Conservation (phyloP, 1,139 yeast genomes). For the Blastobotrys persicus region DNA sequence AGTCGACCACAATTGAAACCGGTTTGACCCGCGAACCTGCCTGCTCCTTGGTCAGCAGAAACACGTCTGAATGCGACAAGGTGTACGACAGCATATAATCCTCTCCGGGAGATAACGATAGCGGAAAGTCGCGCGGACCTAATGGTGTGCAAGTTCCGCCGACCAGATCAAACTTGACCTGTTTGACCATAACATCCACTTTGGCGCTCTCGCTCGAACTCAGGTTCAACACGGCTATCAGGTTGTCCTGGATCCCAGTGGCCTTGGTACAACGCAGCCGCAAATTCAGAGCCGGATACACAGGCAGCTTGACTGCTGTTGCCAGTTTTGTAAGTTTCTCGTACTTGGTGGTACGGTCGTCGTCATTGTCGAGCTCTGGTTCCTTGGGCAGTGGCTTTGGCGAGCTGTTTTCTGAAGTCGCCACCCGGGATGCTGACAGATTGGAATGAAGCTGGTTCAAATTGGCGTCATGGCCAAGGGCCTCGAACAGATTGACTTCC, state of each 20-base stretch:
- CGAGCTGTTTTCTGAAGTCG: background rate
- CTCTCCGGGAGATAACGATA: constrained; percentile 35
- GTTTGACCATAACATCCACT: constrained; percentile 32
- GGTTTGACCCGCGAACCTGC: constrained; percentile 26
- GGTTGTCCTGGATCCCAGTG: constrained; percentile 51
- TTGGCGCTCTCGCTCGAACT: constrained; percentile 46
- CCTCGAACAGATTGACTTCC: constrained; percentile 26
- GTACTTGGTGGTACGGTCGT: constrained; percentile 9
- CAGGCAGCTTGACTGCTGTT: constrained; percentile 36
- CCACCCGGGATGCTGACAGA: constrained; percentile 14
- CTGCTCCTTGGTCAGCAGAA: constrained; percentile 19
- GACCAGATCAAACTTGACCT: constrained; percentile 44
- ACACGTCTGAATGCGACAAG: constrained; percentile 29
- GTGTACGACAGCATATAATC: constrained; percentile 35
- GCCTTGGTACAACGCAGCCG: constrained; percentile 57
- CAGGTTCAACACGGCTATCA: constrained; percentile 56
- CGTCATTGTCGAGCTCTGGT: background rate
- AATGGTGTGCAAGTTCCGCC: constrained; percentile 44
- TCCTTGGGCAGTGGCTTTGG: background rate
- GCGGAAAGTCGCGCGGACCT: constrained; percentile 34
- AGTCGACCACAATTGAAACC: constrained; percentile 27
- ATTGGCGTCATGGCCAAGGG: constrained; percentile 21
- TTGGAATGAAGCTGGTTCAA: constrained; percentile 15
- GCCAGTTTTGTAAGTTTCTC: constrained; percentile 15
- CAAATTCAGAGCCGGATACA: constrained; percentile 52